phyloP scores from a whole-genome alignment of 805 yeast genomes.

The Wickerhamiella vanderwaltii region DNA sequence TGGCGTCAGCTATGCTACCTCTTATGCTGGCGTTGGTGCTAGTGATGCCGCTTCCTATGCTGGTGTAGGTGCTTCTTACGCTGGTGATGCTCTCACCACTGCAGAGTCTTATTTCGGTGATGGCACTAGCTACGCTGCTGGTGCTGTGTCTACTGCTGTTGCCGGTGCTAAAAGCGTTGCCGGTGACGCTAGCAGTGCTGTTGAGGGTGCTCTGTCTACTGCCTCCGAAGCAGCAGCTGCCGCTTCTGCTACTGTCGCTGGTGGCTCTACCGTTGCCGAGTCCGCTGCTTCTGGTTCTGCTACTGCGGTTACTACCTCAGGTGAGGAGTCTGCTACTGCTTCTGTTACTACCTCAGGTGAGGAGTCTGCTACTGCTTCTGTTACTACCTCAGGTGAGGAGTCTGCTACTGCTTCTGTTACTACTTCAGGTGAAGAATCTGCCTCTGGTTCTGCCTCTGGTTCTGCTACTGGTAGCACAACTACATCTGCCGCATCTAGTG shows the following conservation, averaged over 20 bases:
- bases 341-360: conserved; percentile 1
- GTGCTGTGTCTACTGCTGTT: conserved; percentile 1
- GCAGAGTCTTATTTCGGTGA: conserved; percentile 3
- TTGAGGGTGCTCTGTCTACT: conserved; percentile 4
- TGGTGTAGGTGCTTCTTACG: conserved; percentile 6
- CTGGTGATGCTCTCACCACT: conserved; percentile 2
- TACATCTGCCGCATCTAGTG: neutral
- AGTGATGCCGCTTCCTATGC: neutral
- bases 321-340: neutral
- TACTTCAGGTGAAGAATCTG: conserved; percentile 8
- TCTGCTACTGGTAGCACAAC: conserved; percentile 5
- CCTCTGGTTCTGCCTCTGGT: conserved; percentile 8
- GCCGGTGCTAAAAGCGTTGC: neutral
- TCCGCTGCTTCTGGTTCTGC: conserved; percentile 7
- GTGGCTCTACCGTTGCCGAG: conserved; percentile 6
- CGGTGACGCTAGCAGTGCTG: neutral
- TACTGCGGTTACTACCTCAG: conserved; percentile 5
- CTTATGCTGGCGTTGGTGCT: conserved; percentile 2
- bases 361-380: neutral
- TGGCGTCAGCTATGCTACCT: neutral
- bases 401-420: conserved; percentile 9
- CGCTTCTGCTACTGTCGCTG: conserved; percentile 7
- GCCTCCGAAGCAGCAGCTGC: neutral
- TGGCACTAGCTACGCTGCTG: conserved; percentile 1
- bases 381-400: neutral